These are phyloP conservation scores for Cokeromyces recurvatus DNA, from an alignment of 371 early-diverging fungal genomes.

Conservation along the genomic window DNA sequence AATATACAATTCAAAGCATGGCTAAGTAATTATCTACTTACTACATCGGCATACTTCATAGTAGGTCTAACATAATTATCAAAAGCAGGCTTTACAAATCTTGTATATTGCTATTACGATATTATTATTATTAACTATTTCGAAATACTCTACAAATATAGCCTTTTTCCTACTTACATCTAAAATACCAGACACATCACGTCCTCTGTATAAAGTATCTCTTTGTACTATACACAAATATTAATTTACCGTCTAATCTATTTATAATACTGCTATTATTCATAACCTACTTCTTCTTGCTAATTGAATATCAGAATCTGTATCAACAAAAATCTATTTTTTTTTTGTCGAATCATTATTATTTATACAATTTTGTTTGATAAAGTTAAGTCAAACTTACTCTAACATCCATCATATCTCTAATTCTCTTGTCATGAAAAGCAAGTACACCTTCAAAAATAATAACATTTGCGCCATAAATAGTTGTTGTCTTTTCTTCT, in stretches of 20 bases:
- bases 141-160: too few relatives aligned
- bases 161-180: too few relatives aligned
- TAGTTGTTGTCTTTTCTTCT: slow-evolving; percentile 55
- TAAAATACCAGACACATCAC: slow-evolving; percentile 78
- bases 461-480: slow-evolving; percentile 91
- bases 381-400: too few relatives aligned
- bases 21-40: background rate
- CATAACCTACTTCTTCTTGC: slow-evolving; percentile 67
- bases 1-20: background rate
- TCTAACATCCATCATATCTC: slow-evolving; percentile 88
- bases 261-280: too few relatives aligned
- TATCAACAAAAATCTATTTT: slow-evolving; percentile 91
- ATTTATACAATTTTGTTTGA: slow-evolving; percentile 2
- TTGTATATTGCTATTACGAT: slow-evolving; percentile 64
- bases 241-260: too few relatives aligned
- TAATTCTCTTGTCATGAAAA: slow-evolving; percentile 74
- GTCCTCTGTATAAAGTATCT: slow-evolving; percentile 86
- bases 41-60: slow-evolving; percentile 78
- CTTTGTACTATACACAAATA: slow-evolving; percentile 53
- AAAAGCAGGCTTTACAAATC: slow-evolving; percentile 90
- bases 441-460: slow-evolving; percentile 94
- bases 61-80: slow-evolving; percentile 88
- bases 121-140: too few relatives aligned
- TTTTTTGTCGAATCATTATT: background rate
- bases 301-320: slow-evolving; percentile 88